Base-by-base conservation (phyloP, 2,329 filamentous ascomycete species). In the Colletotrichum somersetense region DNA sequence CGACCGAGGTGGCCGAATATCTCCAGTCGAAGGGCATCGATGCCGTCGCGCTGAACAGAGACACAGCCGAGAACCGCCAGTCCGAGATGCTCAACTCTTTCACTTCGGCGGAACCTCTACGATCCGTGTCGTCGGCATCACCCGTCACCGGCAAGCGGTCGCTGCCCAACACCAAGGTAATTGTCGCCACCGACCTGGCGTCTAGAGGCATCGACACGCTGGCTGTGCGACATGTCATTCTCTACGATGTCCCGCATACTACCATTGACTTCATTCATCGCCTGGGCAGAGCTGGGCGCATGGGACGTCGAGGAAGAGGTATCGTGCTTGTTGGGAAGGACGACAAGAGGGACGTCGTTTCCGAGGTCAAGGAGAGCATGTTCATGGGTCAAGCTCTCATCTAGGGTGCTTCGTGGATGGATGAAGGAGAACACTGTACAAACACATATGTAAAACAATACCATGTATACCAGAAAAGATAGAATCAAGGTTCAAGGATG, bases 191-290 rank as follows among this genome's bases (percentile, higher is more conserved):
- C 0, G 96, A 99, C 81, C 84, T 99, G 70, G 94, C 94, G 5
- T 97, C 95, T 7, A 86, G 96, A 76, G 96, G 96, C 74, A 97
- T 99, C 77, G 96, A 99, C 81, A 99, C 96, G 0, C 83, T 98
- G 40, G 92, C 94, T 23, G 96, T 98, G 23, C 89, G 93, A 69
- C 94, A 97, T 76, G 96, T 99, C 64, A 92, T 99, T 66, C 84
- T 99, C 35, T 98, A 97, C 81, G 95, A 99, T 80, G 96, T 99
- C n/a, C 96, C 96, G 5, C 96, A 98, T 79, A 97, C 94, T 0
- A 97, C 95, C 0, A 97, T 99, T 72, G 97, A 99, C 81, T 99
- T 99, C 78, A 98, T 99, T 78, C 97, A 99, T 82, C 92, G 97
- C 20, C 89, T 98, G 5, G 96, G 96, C 20, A 89, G 96, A 69